Evolutionary conservation across 2,329 filamentous ascomycete genomes (phyloP).

Genomic region (Colletotrichum sp.): DNA sequence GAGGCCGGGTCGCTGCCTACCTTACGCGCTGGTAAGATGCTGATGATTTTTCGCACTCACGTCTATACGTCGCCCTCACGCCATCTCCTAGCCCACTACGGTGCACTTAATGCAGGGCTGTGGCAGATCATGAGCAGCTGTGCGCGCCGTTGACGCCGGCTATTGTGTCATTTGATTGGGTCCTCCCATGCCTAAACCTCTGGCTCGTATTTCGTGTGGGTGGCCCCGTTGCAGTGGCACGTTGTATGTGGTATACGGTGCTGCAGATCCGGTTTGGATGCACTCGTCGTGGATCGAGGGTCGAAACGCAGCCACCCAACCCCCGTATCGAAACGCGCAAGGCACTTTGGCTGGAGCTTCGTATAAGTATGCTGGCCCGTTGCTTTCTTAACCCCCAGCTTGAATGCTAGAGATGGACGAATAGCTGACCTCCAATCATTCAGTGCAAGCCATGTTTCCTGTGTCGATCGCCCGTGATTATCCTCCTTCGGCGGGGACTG

Average conservation of each 20-base stretch:
- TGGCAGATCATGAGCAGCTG: neutral
- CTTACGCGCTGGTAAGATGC: neutral
- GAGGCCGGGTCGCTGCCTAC: neutral
- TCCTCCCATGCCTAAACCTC: neutral
- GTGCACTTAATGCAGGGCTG: neutral
- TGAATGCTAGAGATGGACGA: neutral
- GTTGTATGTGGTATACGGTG: neutral
- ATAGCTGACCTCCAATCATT: neutral
- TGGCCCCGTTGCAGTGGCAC: neutral
- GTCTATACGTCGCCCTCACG: too few relatives aligned
- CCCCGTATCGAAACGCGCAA: constrained; percentile 1
- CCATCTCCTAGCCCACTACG: neutral
- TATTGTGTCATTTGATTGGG: neutral
- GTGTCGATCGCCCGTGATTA: neutral
- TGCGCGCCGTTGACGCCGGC: neutral
- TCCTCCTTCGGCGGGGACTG: neutral
- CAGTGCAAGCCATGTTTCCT: neutral
- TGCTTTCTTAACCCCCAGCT: neutral
- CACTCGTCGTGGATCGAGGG: neutral
- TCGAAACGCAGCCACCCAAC: neutral
- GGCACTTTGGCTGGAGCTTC: neutral
- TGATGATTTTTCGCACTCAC: neutral
- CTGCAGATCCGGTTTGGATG: constrained; percentile 6
- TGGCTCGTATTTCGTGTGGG: neutral
- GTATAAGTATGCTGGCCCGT: neutral